Base-by-base conservation (phyloP, 768 basidiomycete genomes). In the Pisolithus marmoratus region DNA sequence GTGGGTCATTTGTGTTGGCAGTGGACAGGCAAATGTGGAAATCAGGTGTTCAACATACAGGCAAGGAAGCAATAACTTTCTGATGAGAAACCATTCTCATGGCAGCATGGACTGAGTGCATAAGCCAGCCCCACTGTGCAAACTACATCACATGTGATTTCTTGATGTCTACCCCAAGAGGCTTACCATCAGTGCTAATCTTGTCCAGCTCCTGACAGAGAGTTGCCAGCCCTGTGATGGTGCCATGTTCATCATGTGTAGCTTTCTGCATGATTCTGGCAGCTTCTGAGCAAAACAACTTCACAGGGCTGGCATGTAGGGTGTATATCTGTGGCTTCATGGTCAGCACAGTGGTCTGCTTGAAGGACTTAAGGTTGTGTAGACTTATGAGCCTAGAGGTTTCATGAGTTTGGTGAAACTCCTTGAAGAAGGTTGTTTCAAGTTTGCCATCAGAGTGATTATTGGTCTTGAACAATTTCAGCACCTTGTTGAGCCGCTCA, bases 361-460 rank as follows among this genome's bases (percentile, higher is more conserved):
- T 26, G 8, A 26, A 8, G 4, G 8, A 54, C 8, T 57, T n/a
- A n/a, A n/a, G n/a, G n/a, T n/a, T n/a, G n/a, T n/a, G n/a, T 55
- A 3, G 60, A 51, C 22, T 37, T 36, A 48, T 15, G 14, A 19
- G 14, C n/a, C 26, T 63, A 57, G 44, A 66, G 65, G 38, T 63
- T 65, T 2, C 61, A 54, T 34, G 69, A 61, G 52, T 68, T 61
- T 0, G 63, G 58, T 0, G 54, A 40, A 40, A 40, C 38, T 48
- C 49, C 70, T 64, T 38, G 31, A 14, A 38, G 12, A n/a, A 40
- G 38, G n/a, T n/a, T n/a, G n/a, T n/a, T n/a, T n/a, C n/a, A n/a
- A n/a, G n/a, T n/a, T n/a, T n/a, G n/a, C n/a, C n/a, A n/a, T n/a
- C n/a, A n/a, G n/a, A n/a, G n/a, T n/a, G n/a, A n/a, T n/a, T n/a